phyloP scores from a whole-genome alignment of 306 rosid genomes.

The Rosa lucieae region DNA sequence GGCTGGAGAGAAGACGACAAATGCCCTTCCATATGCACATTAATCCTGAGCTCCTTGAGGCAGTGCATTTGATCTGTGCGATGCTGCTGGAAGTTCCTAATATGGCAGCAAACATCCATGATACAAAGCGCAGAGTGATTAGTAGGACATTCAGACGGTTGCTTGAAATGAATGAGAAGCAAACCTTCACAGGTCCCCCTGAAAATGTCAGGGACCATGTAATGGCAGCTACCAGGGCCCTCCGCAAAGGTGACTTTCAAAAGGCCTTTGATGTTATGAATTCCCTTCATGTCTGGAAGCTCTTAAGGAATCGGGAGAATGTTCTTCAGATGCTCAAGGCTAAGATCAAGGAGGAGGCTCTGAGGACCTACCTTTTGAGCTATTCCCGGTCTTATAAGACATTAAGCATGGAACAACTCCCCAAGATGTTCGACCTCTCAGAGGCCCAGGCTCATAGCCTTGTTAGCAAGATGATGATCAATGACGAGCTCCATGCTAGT shows the following conservation, averaged over 20 bases:
- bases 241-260: slow-evolving; percentile 67
- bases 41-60: slow-evolving; percentile 84
- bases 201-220: slow-evolving; percentile 91
- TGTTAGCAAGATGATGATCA: slow-evolving; percentile 87
- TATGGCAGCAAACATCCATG: slow-evolving; percentile 74
- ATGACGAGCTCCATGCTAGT: slow-evolving; percentile 71
- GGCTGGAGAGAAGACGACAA: slow-evolving; percentile 89
- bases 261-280: slow-evolving; percentile 61
- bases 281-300: slow-evolving; percentile 83
- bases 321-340: slow-evolving; percentile 69
- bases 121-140: slow-evolving; percentile 69
- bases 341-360: slow-evolving; percentile 83
- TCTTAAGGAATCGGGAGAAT: slow-evolving; percentile 54
- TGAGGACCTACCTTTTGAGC: slow-evolving; percentile 81
- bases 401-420: slow-evolving; percentile 65
- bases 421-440: slow-evolving; percentile 70
- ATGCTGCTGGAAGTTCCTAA: slow-evolving; percentile 97
- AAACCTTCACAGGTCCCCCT: slow-evolving; percentile 88
- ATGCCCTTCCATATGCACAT: slow-evolving; percentile 99
- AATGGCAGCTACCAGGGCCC: slow-evolving; percentile 87
- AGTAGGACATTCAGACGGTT: slow-evolving; percentile 75
- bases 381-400: slow-evolving; percentile 72
- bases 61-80: slow-evolving; percentile 82
- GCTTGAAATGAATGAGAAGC: slow-evolving; percentile 76
- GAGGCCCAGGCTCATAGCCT: slow-evolving; percentile 55